Conservation (phyloP, 176 grass and related monocot species). For the Hsuehochloa calcarea region DNA sequence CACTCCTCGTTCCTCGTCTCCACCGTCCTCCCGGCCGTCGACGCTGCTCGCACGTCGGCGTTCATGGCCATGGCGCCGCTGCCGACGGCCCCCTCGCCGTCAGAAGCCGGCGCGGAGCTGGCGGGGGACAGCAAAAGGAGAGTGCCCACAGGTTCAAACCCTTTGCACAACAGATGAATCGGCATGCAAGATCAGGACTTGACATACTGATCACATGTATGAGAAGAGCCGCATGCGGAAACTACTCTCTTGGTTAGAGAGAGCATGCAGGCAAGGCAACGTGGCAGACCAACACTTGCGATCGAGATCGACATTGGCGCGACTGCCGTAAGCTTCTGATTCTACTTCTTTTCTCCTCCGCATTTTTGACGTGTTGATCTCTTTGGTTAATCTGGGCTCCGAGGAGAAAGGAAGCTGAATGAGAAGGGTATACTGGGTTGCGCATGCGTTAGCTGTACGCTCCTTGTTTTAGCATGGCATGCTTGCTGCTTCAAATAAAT, state of each 20-base stretch:
- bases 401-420: conserved; percentile 40
- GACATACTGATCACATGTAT: background rate
- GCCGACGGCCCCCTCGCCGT: conserved; percentile 29
- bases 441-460: background rate
- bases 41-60: conserved; percentile 51
- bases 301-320: background rate
- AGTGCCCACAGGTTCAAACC: conserved; percentile 63
- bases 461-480: background rate
- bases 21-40: conserved; percentile 35
- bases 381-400: background rate
- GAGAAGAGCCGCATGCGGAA: background rate
- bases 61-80: conserved; percentile 34
- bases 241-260: background rate
- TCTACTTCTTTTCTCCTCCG: conserved; percentile 34
- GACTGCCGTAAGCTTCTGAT: conserved; percentile 31
- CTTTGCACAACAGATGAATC: conserved; percentile 65
- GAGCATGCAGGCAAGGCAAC: background rate
- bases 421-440: conserved; percentile 2
- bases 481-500: conserved; percentile 26
- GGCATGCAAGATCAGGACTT: background rate
- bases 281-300: background rate
- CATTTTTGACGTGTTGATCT: background rate
- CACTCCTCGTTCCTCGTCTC: conserved; percentile 46
- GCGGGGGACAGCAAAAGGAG: conserved; percentile 34
- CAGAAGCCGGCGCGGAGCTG: background rate